A percentile compares a stretch with the other conserved stretches of the same genome.
Conservation (phyloP, 106 monocot species). For the Posidonia australis region DNA sequence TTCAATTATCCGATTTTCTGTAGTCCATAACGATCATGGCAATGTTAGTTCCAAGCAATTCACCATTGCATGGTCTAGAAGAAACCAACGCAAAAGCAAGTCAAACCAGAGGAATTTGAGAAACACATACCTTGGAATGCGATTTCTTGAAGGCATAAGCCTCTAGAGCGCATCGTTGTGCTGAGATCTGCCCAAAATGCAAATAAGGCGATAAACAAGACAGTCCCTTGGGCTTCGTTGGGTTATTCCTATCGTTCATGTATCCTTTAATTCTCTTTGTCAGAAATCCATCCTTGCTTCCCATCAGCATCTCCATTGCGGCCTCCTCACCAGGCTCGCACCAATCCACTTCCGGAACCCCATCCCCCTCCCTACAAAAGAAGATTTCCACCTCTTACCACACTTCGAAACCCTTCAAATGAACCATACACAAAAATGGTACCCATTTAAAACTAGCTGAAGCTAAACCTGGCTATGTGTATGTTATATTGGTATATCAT, state of each 20-base stretch:
- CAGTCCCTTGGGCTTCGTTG: constrained; percentile 45
- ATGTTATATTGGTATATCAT: no score
- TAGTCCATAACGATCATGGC: not conserved
- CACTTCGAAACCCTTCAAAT: not conserved
- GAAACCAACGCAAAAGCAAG: not conserved
- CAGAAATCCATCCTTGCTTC: constrained; percentile 64
- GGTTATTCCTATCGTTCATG: constrained; percentile 61
- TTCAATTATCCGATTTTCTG: no score
- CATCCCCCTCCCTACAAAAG: constrained; percentile 45
- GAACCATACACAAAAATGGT: no score
- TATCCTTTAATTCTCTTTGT: constrained; percentile 68
- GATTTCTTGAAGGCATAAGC: constrained; percentile 42
- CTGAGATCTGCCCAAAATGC: constrained; percentile 89
- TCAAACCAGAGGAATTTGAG: not conserved
- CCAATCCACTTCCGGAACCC: constrained; percentile 74
- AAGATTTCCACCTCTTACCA: not conserved
- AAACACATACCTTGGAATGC: constrained; percentile 39
- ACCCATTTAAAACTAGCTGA: no score
- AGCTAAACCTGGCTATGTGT: no score
- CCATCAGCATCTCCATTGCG: constrained; percentile 68
- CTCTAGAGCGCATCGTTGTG: constrained; percentile 77
- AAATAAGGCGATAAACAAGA: constrained; percentile 88
- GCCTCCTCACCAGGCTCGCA: constrained; percentile 82
- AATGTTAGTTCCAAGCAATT: not conserved
- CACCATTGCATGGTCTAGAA: not conserved